Conservation (phyloP, 108 stramenopile genomes). For the Cylindrotheca closterium region DNA sequence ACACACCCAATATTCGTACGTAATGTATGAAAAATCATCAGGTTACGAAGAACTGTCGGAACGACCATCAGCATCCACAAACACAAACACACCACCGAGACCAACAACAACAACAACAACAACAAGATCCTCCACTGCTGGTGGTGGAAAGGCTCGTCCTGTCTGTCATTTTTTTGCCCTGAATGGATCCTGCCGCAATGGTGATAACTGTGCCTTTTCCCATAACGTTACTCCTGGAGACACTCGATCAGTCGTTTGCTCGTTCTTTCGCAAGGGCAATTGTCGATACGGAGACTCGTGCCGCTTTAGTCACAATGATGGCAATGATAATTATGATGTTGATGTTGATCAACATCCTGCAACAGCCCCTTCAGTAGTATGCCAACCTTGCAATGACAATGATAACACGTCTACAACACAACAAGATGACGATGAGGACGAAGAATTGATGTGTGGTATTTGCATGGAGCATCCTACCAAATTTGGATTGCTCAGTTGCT, state of each 20-base stretch:
- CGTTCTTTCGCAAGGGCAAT: slow-evolving; percentile 11
- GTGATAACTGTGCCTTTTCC: slow-evolving; percentile 37
- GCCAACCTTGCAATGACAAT: background rate
- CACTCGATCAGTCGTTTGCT: slow-evolving; percentile 30
- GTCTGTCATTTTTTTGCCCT: slow-evolving; percentile 50
- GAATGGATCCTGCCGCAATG: slow-evolving; percentile 35
- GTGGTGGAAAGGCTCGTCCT: background rate
- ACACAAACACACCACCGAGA: no score
- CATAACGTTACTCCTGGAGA: slow-evolving; percentile 31
- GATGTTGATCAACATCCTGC: background rate
- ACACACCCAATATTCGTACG: no score
- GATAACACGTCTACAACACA: slow-evolving; percentile 1
- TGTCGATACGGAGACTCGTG: slow-evolving; percentile 15
- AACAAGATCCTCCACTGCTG: background rate
- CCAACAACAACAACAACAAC: background rate
- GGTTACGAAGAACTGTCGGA: no score
- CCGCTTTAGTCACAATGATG: background rate
- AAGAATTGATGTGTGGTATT: slow-evolving; percentile 40
- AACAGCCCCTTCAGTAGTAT: no score
- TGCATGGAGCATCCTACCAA: slow-evolving; percentile 38
- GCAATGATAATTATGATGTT: background rate
- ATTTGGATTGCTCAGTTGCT: slow-evolving; percentile 50
- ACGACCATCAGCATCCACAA: no score
- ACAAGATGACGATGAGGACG: slow-evolving; percentile 1
- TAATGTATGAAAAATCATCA: no score